Evolutionary conservation across 805 yeast species (phyloP), one percentile per base, ranked within the genome.

Genomic region (Barnettozyma vustinii): DNA sequence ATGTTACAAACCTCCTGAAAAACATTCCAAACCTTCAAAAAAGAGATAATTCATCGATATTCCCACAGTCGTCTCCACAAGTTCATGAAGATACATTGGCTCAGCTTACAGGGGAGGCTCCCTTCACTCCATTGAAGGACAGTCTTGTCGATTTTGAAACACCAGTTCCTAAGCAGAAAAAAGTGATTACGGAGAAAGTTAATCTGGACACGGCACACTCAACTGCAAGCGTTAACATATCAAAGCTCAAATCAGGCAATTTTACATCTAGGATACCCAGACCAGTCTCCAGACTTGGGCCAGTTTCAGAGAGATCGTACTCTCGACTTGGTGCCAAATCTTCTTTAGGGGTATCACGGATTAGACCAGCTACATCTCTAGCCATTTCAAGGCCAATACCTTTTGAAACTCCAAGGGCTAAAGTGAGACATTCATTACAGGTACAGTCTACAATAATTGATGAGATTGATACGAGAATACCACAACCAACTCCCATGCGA

Each of bases 401-500:
- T 16, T 40, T 25, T 40, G 47, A 44, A 21, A 16, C 41, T 13
- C 46, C 51, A 2, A 39, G n/a, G 16, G n/a, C 16, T 19, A 35
- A n/a, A 21, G 25, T 32, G 16, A 52, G 63, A 43, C 55, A 54
- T 26, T 59, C 64, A 4, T 48, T 57, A 52, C 47, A 44, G 8
- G 44, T 43, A n/a, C 30, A 18, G 21, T 13, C 44, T 3, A 9
- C 46, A 9, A 19, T 37, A n/a, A 45, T 58, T 5, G 61, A 59
- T n/a, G 44, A 39, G 16, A 33, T 59, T n/a, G 48, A 43, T 21
- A 59, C 63, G 4, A 33, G 56, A 44, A 15, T 61, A 15, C 63
- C 61, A 40, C 62, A 60, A 21, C 64, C 63, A 8, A 58, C 64
- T 3, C 64, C 64, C 2, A 44, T 61, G 15, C 53, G 52, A 20